These are phyloP conservation scores for Aleurites moluccanus DNA, from an alignment of 441 rosid species.

Conservation along the genomic window DNA sequence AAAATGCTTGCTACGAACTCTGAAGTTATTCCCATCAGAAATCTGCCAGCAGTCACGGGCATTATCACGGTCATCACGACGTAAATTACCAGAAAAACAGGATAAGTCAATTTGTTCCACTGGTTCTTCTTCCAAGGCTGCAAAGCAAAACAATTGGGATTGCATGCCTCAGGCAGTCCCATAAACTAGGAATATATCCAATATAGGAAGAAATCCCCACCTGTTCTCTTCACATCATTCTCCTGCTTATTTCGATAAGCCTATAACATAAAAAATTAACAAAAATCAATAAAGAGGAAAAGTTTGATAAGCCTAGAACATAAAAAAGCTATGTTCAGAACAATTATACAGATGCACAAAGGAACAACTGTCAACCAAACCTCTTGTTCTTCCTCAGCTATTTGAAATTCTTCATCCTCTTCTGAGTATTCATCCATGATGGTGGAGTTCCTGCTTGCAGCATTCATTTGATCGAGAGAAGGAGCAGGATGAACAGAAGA, in stretches of 20 bases:
- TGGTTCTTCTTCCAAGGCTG: constrained; percentile 72
- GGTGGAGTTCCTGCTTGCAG: constrained; percentile 66
- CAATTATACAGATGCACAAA: constrained; percentile 4
- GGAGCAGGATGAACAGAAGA: constrained; percentile 48
- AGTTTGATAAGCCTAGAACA: too few species aligned
- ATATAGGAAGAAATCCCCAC: constrained; percentile 32
- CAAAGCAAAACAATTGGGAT: constrained; percentile 22
- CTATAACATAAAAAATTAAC: constrained; percentile 40
- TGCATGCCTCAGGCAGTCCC: constrained; percentile 13
- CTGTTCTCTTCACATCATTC: constrained; percentile 60
- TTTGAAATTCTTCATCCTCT: constrained; percentile 93
- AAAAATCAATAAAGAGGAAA: constrained; percentile 13
- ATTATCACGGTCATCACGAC: constrained; percentile 81
- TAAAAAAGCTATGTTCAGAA: constrained; percentile 5
- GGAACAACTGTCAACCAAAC: constrained; percentile 37
- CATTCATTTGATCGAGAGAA: constrained; percentile 66
- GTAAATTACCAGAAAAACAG: constrained; percentile 82
- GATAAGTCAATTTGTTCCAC: constrained; percentile 74
- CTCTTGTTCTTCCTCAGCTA: constrained; percentile 90
- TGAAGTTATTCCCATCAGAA: constrained; percentile 88
- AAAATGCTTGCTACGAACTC: constrained; percentile 94
- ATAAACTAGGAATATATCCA: constrained; percentile 9
- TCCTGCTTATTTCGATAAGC: constrained; percentile 48
- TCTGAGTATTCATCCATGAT: constrained; percentile 91
- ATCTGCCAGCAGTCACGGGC: constrained; percentile 91